Evolutionary conservation across 2,329 filamentous ascomycete genomes (phyloP).

Genomic region (Aspergillus vadensis): DNA sequence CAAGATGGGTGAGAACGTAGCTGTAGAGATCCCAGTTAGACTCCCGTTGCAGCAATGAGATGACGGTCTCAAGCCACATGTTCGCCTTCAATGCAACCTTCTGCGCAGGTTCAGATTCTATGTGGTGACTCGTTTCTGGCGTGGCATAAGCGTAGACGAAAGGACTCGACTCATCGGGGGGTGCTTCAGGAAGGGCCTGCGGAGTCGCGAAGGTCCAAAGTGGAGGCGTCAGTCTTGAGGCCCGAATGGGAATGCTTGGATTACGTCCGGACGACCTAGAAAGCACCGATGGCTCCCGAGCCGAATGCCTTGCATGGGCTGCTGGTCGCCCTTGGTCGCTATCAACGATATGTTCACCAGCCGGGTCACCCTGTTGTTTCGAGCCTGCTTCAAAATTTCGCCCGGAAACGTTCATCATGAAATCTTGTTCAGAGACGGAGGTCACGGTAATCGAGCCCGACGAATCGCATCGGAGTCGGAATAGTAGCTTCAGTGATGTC

Average conservation of each 20-base stretch:
- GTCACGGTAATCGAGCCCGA: conserved; percentile 74
- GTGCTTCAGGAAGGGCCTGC: conserved; percentile 57
- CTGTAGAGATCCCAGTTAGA: conserved; percentile 91
- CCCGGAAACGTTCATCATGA: conserved; percentile 70
- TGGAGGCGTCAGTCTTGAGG: conserved; percentile 44
- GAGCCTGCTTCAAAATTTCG: conserved; percentile 59
- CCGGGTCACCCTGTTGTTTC: conserved; percentile 44
- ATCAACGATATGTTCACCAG: conserved; percentile 37
- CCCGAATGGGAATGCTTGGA: conserved; percentile 34
- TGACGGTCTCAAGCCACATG: conserved; percentile 75
- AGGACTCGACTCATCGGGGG: conserved; percentile 51
- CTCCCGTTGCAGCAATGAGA: conserved; percentile 71
- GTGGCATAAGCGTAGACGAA: conserved; percentile 54
- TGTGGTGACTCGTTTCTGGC: conserved; percentile 33
- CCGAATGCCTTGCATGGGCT: conserved; percentile 32
- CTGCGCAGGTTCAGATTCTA: conserved; percentile 30
- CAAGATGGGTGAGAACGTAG: conserved; percentile 82
- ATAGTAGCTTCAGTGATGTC: conserved; percentile 74
- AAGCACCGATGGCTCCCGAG: conserved; percentile 33
- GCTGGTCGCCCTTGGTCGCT: conserved; percentile 39
- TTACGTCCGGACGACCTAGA: conserved; percentile 38
- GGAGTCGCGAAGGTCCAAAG: conserved; percentile 61
- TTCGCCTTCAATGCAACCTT: conserved; percentile 60
- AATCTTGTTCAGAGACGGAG: conserved; percentile 69
- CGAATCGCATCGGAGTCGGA: conserved; percentile 80